Evolutionary conservation across 2,329 filamentous ascomycete species (phyloP), one percentile per base, ranked within the genome.

Genomic region (Aureobasidium mangrovei): DNA sequence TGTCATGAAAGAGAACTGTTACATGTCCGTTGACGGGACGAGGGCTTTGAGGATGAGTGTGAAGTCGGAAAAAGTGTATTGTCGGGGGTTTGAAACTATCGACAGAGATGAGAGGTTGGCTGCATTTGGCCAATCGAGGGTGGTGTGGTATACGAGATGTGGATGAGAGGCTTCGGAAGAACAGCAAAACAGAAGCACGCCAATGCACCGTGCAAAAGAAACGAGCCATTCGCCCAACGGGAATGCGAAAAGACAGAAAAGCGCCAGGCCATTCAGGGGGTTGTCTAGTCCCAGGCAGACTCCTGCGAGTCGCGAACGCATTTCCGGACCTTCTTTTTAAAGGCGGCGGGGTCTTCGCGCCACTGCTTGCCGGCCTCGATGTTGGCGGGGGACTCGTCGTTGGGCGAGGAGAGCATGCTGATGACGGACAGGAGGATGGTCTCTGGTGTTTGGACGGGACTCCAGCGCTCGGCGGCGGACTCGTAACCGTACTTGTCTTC

Each of bases 401-500:
- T 98, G 46, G 93, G 93, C 65, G 86, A 86, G 59, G 88, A 84
- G 60, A 98, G 83, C 75, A 98, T 84, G 69, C 87, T 93, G 68
- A 98, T 94, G 33, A 95, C 91, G 64, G 84, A 90, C 32, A 98
- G 73, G 45, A 98, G 74, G 58, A 98, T 97, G 26, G 90, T 95
- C 77, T 96, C 91, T 52, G 91, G 91, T 9, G 86, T 91, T 71
- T 97, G 93, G 2, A 97, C 91, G 29, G 93, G 93, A 56, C 81
- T 87, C 93, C 93, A 98, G 57, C 93, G 83, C 77, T 98, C 93
- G 31, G 82, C 79, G 12, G 90, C 91, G 28, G 81, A 80, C 71
- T 98, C 93, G 74, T 98, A 98, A 52, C 91, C 91, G 71, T 87
- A 93, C 66, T 88, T 84, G 67, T 98, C 93, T 65, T 96, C 91